Conservation (phyloP, 352 stramenopile species). For the Aphanomyces euteiches region DNA sequence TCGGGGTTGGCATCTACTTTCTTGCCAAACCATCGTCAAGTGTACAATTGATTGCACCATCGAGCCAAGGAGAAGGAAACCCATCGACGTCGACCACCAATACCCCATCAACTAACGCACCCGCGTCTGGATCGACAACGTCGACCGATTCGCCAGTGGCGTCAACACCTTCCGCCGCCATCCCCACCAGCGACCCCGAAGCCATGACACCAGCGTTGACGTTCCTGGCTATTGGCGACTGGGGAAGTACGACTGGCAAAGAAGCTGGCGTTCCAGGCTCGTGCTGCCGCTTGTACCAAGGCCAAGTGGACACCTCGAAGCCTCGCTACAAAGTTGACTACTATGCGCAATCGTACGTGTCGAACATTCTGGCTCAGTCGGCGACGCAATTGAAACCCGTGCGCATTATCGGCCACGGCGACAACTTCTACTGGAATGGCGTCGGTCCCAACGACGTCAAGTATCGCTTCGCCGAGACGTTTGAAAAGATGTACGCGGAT, state of each 20-base stretch:
- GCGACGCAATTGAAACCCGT: constrained; percentile 47
- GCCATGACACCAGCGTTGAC: constrained; percentile 33
- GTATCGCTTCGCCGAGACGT: constrained; percentile 66
- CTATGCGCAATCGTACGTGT: constrained; percentile 25
- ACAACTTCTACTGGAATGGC: constrained; percentile 85
- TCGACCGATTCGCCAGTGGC: background rate
- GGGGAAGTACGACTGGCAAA: constrained; percentile 42
- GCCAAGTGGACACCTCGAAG: constrained; percentile 24
- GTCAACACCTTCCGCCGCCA: background rate
- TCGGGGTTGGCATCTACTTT: constrained; percentile 22
- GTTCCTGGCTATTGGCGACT: constrained; percentile 59
- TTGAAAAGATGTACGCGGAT: constrained; percentile 66
- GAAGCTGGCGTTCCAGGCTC: constrained; percentile 39
- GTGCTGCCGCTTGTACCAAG: constrained; percentile 42
- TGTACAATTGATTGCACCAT: background rate
- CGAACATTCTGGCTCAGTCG: constrained; percentile 32
- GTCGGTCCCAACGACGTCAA: constrained; percentile 49
- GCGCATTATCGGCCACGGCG: constrained; percentile 62
- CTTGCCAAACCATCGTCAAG: background rate
- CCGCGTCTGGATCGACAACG: no score
- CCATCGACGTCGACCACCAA: background rate
- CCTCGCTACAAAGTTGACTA: constrained; percentile 25
- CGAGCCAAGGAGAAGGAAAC: background rate
- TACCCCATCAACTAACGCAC: background rate
- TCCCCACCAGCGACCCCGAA: constrained; percentile 16